phyloP scores from a whole-genome alignment of 805 yeast species.

The Yarrowia hollandica region DNA sequence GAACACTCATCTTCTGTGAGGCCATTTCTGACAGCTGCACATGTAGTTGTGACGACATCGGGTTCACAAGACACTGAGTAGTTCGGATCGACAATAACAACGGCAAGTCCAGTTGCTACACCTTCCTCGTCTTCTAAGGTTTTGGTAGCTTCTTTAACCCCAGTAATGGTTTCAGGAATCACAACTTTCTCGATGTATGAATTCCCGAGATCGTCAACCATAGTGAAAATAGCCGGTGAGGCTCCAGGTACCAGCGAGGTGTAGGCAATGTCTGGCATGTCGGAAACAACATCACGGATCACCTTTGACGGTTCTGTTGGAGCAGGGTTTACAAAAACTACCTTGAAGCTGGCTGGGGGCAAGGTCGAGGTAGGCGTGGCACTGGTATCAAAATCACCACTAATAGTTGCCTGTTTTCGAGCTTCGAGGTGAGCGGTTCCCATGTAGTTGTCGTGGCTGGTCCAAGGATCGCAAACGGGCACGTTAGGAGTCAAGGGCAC shows the following conservation, averaged over 20 bases:
- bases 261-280: background rate
- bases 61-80: background rate
- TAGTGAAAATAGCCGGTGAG: background rate
- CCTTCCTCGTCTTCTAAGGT: background rate
- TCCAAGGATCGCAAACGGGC: background rate
- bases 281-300: background rate
- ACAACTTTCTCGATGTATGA: background rate
- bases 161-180: background rate
- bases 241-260: background rate
- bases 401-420: background rate
- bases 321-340: background rate
- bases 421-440: background rate
- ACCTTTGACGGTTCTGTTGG: background rate
- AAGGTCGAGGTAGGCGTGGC: background rate
- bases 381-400: background rate
- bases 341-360: background rate
- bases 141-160: background rate
- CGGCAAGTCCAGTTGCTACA: background rate
- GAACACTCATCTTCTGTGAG: background rate
- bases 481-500: background rate
- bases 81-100: background rate
- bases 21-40: background rate
- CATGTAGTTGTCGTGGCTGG: background rate
- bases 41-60: background rate
- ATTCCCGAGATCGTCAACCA: background rate